Percentiles rank a stretch among this genome's conserved stretches.
Conservation (phyloP, 2,329 filamentous ascomycete genomes). For the Cladophialophora chaetospira region DNA sequence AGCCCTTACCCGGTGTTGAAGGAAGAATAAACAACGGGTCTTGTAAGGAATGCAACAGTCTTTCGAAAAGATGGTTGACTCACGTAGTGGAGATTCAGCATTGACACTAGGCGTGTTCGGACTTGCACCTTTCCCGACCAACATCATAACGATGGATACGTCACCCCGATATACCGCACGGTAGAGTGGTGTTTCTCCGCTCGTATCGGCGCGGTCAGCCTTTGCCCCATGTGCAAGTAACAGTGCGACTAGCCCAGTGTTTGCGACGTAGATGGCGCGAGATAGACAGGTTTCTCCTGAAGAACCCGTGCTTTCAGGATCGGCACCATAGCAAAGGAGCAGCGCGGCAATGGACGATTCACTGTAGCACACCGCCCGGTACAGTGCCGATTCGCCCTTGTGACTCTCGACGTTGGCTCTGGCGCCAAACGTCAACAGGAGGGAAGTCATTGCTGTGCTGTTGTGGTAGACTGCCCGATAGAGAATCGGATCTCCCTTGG, state of each 20-base stretch:
- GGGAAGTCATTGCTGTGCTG: background rate
- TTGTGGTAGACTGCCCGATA: background rate
- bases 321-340: background rate
- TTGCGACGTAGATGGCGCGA: background rate
- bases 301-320: background rate
- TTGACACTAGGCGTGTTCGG: background rate
- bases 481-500: background rate
- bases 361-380: background rate
- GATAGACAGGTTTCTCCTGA: constrained; percentile 3
- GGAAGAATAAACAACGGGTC: no score
- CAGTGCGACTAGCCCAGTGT: background rate
- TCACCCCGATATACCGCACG: background rate
- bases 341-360: background rate
- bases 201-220: background rate
- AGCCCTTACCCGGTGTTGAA: no score
- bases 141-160: background rate
- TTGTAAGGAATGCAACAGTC: no score
- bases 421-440: background rate
- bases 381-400: background rate
- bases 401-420: background rate
- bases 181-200: background rate
- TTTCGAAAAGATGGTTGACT: no score
- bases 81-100: background rate
- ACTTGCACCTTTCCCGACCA: constrained; percentile 1
- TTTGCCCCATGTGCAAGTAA: background rate